Evolutionary conservation across 2,329 filamentous ascomycete genomes (phyloP), one percentile per base, ranked within the genome.

Genomic region (Chaetomiaceae sp.): DNA sequence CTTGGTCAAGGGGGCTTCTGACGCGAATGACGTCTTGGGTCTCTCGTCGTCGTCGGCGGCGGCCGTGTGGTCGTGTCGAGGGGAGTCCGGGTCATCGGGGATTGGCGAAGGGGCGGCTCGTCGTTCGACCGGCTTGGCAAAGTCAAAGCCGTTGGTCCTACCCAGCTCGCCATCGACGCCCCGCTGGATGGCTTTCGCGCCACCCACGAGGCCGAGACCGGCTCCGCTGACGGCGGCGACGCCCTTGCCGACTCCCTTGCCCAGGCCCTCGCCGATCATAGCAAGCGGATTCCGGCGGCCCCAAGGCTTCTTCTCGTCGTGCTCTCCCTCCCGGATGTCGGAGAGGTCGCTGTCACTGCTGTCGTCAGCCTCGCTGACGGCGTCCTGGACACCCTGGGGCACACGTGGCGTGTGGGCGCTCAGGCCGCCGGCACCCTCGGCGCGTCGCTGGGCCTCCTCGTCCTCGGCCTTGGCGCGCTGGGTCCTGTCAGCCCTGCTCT

Each of bases 131-230:
- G 55, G 33, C 13, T 12, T 44, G 17, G 66, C 65, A 51, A 63
- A 66, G 53, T 58, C 69, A 55, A 82, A 82, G 0, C 79, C 79
- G 51, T 81, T 78, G 0, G 75, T 81, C 4, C 73, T 75, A 47
- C 77, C 78, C 17, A 84, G 60, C 10, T 74, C 73, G 20, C 66
- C 68, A 27, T 81, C 77, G 3, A 83, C 65, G 4, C 73, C 77
- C 12, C 73, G 71, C 2, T 72, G 72, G 3, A 76, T 59, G 14
- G 73, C 70, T 46, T 72, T 78, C 30, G 69, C 69, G 12, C 72
- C 72, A 19, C 70, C 72, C 12, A 71, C 50, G 21, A 79, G 63
- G 3, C 70, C 75, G 10, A 69, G 67, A n/a, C 73, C 70, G 5
- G 71, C 72, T 43, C 68, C 69, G 27, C 65, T 65, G 1, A 77